Base-by-base conservation (phyloP, 164 flowering plant genomes). In the Taxillus chinensis region DNA sequence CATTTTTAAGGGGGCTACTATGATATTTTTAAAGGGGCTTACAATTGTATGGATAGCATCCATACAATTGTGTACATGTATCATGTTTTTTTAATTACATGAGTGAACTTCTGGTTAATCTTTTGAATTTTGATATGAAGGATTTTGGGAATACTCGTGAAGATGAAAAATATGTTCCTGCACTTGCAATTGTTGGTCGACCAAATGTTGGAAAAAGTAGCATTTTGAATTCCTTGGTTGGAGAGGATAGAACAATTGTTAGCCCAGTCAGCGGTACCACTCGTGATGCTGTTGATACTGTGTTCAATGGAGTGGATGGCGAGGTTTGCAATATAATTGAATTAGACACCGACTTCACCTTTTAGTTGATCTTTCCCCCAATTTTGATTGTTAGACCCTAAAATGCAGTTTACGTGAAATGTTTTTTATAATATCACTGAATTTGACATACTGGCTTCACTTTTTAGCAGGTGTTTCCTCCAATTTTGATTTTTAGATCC, bases 161-260 rank as follows among this genome's bases (percentile, higher is more conserved):
- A 59, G 74, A 69, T 57, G 91, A 84, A 74, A 77, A 76, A 58
- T 80, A 82, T 74, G 65, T 87, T 74, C 96, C 95, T 63, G 73
- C 96, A 41, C 83, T 93, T 73, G 86, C 99, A 37, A 90, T 93
- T 68, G 91, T 93, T 69, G 99, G 99, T 45, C 82, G 97, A 55
- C 97, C 99, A 64, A 93, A 93, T 83, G 99, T 93, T 62, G 99
- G 99, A 49, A 93, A 93, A 82, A 93, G 97, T 76, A 93, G 99
- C 77, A 93, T 90, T 66, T 74, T 93, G 78, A 90, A 93, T 80
- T 95, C 97, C 41, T 70, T 90, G 73, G 85, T 95, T 69, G 95
- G 96, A 55, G 99, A 89, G 74, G 87, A 95, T 70, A 82, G 99
- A 68, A 85, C 93, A 60, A 86, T 95, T 75, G 99, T 95, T 53